A percentile compares a stretch with the other conserved stretches of the same genome.
Evolutionary conservation across 129 eudicot species (phyloP).

Genomic region (Smallanthus sonchifolius): DNA sequence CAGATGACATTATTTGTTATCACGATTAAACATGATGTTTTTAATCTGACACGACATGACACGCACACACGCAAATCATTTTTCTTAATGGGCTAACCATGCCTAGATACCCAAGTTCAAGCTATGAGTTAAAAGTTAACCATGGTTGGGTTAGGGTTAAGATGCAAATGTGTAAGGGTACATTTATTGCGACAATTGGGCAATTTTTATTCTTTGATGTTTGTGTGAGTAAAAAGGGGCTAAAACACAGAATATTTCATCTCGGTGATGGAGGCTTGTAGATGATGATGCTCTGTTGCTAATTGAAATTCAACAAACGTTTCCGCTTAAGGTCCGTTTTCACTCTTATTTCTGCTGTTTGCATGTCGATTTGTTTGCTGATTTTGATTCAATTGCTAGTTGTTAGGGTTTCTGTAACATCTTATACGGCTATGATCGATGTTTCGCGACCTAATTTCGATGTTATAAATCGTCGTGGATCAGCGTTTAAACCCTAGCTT

Average conservation of each 20-base stretch:
- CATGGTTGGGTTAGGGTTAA: slow-evolving; percentile 23
- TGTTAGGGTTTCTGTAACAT: slow-evolving; percentile 24
- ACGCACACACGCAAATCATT: background rate
- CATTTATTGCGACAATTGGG: slow-evolving; percentile 6
- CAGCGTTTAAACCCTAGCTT: slow-evolving; percentile 18
- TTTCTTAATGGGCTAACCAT: background rate
- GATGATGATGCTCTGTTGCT: slow-evolving; percentile 1
- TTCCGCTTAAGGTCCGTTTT: slow-evolving; percentile 26
- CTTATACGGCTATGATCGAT: slow-evolving; percentile 11
- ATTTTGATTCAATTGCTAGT: slow-evolving; percentile 1
- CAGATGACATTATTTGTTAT: no score
- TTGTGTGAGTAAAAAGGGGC: slow-evolving; percentile 17
- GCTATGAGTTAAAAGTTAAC: slow-evolving; percentile 10
- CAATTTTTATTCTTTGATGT: background rate
- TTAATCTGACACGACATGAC: background rate
- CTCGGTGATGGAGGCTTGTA: slow-evolving; percentile 12
- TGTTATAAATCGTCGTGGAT: slow-evolving; percentile 8
- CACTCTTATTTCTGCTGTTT: slow-evolving; percentile 2
- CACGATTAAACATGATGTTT: no score
- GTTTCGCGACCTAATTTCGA: background rate
- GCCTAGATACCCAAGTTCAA: background rate
- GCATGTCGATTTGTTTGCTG: background rate
- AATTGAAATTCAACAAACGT: slow-evolving; percentile 3
- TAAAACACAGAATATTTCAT: slow-evolving; percentile 20
- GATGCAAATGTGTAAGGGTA: background rate